Evolutionary conservation across 1,284 basidiomycete species (phyloP).

Genomic region (Naganishia albida): DNA sequence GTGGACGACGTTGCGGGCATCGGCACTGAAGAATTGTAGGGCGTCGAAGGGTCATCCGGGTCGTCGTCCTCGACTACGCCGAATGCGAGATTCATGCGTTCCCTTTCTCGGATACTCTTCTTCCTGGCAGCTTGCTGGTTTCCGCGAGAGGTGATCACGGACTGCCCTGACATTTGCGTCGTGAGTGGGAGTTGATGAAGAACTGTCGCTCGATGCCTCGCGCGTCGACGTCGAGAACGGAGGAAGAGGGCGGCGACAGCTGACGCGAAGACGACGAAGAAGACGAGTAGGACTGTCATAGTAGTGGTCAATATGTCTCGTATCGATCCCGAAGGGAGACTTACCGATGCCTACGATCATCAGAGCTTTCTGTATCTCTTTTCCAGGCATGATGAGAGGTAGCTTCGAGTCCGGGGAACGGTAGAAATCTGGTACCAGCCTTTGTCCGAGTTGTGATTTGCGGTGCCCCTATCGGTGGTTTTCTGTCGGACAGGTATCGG

Average conservation of each 20-base stretch:
- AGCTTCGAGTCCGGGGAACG: too few species aligned
- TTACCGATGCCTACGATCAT: constrained; percentile 21
- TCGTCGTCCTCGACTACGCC: constrained; percentile 23
- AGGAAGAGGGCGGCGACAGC: constrained; percentile 11
- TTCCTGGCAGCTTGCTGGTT: not conserved
- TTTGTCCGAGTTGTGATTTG: not conserved
- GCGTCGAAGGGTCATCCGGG: not conserved
- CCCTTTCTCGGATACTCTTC: constrained; percentile 16
- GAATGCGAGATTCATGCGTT: constrained; percentile 19
- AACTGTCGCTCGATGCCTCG: constrained; percentile 6
- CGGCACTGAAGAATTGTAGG: not conserved
- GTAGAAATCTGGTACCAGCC: not conserved
- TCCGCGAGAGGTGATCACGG: not conserved
- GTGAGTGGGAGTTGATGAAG: constrained; percentile 10
- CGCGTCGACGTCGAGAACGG: constrained; percentile 7
- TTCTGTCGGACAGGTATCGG: too few species aligned
- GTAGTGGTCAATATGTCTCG: not conserved
- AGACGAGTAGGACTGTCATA: constrained; percentile 5
- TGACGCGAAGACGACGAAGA: constrained; percentile 18
- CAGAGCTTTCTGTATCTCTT: constrained; percentile 10
- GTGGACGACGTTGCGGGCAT: not conserved
- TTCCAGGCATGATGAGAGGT: constrained; percentile 1
- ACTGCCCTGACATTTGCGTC: not conserved
- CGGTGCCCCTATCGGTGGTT: not conserved
- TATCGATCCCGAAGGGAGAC: not conserved